A percentile compares a stretch with the other conserved stretches of the same genome.
These are phyloP conservation scores for Suillus tomentosus DNA, from an alignment of 768 basidiomycete species.

Conservation along the genomic window DNA sequence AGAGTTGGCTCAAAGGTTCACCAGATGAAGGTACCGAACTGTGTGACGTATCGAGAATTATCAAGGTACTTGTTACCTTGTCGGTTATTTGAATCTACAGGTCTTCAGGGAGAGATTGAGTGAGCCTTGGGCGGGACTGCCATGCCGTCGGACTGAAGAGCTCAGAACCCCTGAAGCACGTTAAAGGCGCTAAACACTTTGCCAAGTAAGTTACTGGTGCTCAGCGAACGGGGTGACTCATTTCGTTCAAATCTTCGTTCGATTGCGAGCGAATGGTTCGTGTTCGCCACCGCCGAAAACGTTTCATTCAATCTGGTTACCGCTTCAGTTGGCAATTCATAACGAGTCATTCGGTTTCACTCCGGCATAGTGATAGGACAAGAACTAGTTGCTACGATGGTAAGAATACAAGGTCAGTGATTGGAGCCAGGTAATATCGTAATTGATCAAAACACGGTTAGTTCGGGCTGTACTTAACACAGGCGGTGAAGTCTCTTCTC, in stretches of 20 bases:
- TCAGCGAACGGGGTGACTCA: not conserved
- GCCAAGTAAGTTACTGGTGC: too few relatives aligned
- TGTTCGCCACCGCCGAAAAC: not conserved
- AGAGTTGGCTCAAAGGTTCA: not conserved
- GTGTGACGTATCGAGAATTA: not conserved
- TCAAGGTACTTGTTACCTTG: not conserved
- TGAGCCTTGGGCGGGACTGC: not conserved
- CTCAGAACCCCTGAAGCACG: not conserved
- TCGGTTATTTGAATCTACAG: conserved; percentile 6
- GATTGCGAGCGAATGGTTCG: not conserved
- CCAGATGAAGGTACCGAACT: not conserved
- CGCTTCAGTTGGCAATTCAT: not conserved
- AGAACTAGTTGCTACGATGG: conserved; percentile 1
- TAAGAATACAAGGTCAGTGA: conserved; percentile 5
- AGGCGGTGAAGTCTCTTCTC: conserved; percentile 17
- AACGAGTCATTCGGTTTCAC: not conserved
- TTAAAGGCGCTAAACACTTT: not conserved
- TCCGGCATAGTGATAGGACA: not conserved
- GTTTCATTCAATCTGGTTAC: not conserved
- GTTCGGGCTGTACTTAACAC: conserved; percentile 4
- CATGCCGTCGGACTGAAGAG: conserved; percentile 6
- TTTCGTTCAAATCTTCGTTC: too few relatives aligned
- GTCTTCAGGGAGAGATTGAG: too few relatives aligned
- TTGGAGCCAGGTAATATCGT: not conserved
- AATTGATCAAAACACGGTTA: conserved; percentile 1